Evolutionary conservation across 225 moss, liverwort and hornwort species (phyloP).

Genomic region (Climacium dendroides): DNA sequence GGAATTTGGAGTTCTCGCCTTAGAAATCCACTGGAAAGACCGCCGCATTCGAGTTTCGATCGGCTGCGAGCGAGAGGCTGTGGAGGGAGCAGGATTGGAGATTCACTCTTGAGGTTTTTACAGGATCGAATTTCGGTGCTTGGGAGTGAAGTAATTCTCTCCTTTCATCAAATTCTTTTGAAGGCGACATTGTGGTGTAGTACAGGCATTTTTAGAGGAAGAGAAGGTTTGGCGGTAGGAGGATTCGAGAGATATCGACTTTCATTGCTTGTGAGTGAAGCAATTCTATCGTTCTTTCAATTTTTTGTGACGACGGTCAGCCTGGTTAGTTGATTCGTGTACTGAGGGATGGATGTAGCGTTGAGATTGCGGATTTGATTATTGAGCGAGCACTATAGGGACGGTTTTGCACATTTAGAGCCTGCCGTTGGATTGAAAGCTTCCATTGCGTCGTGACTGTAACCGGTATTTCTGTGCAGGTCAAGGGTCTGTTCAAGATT

Average conservation of each 20-base stretch:
- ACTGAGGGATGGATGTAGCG: neutral
- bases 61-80: neutral
- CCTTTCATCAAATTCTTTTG: neutral
- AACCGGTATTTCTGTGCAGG: neutral
- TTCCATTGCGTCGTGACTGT: neutral
- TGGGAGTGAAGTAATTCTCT: neutral
- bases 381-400: neutral
- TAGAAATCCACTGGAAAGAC: neutral
- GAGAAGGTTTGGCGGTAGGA: neutral
- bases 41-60: neutral
- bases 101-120: neutral
- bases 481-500: neutral
- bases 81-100: neutral
- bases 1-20: neutral
- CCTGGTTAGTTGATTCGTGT: neutral
- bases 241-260: neutral
- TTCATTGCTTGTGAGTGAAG: neutral
- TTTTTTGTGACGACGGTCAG: neutral
- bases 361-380: neutral
- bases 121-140: neutral
- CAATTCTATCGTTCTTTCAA: neutral
- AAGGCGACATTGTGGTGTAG: neutral
- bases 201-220: neutral
- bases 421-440: neutral
- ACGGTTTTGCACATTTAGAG: neutral